phyloP scores from a whole-genome alignment of 2,329 filamentous ascomycete genomes.

The Aphanoascus verrucosus region DNA sequence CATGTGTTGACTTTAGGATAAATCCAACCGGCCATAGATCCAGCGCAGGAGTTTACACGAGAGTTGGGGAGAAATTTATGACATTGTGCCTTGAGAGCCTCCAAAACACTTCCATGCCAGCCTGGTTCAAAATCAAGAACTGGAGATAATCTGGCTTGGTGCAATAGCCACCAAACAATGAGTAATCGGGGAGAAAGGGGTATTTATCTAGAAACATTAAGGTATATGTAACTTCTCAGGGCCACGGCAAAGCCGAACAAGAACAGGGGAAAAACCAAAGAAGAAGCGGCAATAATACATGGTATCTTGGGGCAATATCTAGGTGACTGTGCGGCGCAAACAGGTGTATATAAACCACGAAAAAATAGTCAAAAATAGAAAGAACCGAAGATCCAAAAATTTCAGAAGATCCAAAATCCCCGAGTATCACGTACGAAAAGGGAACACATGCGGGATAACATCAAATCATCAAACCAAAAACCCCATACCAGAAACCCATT shows the following conservation, averaged over 20 bases:
- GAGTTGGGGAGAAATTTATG: too few relatives aligned
- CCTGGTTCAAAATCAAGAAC: background rate
- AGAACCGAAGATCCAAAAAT: too few relatives aligned
- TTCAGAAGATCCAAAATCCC: background rate
- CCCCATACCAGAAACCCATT: background rate
- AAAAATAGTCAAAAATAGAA: background rate
- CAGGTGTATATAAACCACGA: background rate
- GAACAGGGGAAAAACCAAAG: background rate
- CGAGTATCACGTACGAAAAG: conserved; percentile 1
- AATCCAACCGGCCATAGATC: too few relatives aligned
- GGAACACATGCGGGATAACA: background rate
- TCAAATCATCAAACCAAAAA: conserved; percentile 5
- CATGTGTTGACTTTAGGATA: background rate
- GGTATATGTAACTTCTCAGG: background rate
- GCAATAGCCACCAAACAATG: background rate
- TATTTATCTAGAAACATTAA: background rate
- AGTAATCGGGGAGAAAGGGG: background rate
- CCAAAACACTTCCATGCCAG: background rate
- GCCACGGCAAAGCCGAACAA: background rate
- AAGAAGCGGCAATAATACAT: conserved; percentile 3
- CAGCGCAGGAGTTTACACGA: too few relatives aligned
- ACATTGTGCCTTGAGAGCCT: background rate
- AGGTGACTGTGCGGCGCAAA: background rate
- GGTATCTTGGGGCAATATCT: conserved; percentile 7
- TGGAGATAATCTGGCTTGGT: background rate